These are phyloP conservation scores for Rhizophagus prolifer DNA, from an alignment of 192 early-diverging fungal genomes.

Conservation along the genomic window DNA sequence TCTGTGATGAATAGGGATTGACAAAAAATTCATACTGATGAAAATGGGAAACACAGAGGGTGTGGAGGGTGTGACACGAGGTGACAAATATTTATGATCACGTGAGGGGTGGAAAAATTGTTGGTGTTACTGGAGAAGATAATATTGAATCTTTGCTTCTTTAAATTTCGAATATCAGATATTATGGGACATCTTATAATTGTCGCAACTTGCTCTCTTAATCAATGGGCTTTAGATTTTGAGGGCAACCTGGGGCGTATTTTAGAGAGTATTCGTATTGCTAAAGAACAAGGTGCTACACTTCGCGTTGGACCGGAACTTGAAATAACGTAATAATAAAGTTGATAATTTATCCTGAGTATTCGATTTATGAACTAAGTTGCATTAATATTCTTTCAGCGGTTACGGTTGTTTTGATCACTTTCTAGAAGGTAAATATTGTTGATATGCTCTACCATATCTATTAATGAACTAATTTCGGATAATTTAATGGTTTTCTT, in stretches of 20 bases:
- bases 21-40: no score
- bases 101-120: no score
- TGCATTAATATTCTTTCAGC: constrained; percentile 33
- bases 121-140: no score
- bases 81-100: no score
- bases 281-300: constrained; percentile 76
- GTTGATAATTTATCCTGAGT: background rate
- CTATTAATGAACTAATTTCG: no score
- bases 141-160: background rate
- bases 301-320: constrained; percentile 94
- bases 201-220: constrained; percentile 79
- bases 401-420: constrained; percentile 99
- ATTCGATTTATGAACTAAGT: background rate
- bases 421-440: constrained; percentile 78
- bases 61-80: no score
- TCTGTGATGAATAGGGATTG: no score
- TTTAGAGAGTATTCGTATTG: constrained; percentile 75
- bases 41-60: no score
- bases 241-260: constrained; percentile 90
- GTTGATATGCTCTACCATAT: background rate
- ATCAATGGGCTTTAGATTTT: constrained; percentile 97
- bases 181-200: constrained; percentile 62
- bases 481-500: background rate
- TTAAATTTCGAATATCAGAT: background rate
- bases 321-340: constrained; percentile 76